phyloP scores from a whole-genome alignment of 306 rosid species.

The Fagus sylvatica region DNA sequence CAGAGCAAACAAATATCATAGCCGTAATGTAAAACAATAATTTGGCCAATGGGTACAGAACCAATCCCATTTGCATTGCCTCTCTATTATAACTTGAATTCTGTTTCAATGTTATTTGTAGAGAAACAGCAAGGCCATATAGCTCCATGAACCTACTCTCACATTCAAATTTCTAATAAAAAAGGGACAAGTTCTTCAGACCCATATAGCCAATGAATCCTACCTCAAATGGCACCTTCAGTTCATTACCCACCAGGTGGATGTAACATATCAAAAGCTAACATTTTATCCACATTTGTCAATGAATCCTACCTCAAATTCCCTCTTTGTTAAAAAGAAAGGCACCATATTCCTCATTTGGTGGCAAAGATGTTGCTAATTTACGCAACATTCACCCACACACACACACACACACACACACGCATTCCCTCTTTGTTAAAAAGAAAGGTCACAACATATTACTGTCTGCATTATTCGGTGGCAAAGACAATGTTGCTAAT shows the following conservation, averaged over 20 bases:
- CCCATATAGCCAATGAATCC: no score
- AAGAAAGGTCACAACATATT: neutral
- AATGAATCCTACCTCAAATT: no score
- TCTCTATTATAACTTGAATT: no score
- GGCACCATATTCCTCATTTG: no score
- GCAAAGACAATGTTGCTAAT: neutral
- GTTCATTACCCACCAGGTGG: no score
- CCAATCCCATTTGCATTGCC: no score
- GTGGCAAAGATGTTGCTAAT: neutral
- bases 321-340: neutral
- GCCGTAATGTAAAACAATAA: neutral
- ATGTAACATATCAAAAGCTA: no score
- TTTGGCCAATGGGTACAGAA: neutral
- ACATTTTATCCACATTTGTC: no score
- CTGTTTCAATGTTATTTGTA: neutral
- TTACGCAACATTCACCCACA: no score
- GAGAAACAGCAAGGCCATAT: neutral
- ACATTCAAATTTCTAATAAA: neutral
- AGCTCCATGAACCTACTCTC: neutral
- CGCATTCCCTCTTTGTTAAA: neutral
- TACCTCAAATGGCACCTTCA: no score
- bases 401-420: neutral
- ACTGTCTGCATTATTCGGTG: neutral
- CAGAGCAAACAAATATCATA: neutral
- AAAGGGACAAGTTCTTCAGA: neutral